These are phyloP conservation scores for Filobasidium floriforme DNA, from an alignment of 768 basidiomycete species.

Conservation along the genomic window DNA sequence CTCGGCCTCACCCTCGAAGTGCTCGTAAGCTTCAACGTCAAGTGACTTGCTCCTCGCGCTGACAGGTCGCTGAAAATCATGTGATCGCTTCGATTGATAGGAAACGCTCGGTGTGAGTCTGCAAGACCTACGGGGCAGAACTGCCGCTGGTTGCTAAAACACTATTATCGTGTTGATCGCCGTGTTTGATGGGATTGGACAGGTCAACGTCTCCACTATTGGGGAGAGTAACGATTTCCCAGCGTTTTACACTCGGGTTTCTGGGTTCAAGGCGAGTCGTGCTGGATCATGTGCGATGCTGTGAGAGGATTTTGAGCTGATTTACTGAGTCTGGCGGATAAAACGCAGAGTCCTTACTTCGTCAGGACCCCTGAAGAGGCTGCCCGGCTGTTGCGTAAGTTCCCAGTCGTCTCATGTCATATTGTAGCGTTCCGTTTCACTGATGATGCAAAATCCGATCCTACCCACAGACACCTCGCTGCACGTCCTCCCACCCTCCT, in stretches of 20 bases:
- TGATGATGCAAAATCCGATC: neutral
- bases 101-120: slow-evolving; percentile 97
- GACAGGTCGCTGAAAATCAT: neutral
- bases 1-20: slow-evolving; percentile 59
- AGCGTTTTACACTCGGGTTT: slow-evolving; percentile 80
- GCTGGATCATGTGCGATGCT: neutral
- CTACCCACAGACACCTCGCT: slow-evolving; percentile 56
- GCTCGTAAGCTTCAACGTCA: slow-evolving; percentile 34
- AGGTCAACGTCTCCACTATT: slow-evolving; percentile 78
- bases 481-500: slow-evolving; percentile 55
- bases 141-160: no score
- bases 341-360: slow-evolving; percentile 18
- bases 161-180: no score
- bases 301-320: neutral
- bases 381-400: slow-evolving; percentile 67
- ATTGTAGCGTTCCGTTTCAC: neutral
- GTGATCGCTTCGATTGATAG: slow-evolving; percentile 46
- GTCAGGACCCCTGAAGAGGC: slow-evolving; percentile 47
- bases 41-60: slow-evolving; percentile 46
- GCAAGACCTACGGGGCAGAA: no score
- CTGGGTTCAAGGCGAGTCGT: slow-evolving; percentile 63
- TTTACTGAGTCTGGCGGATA: neutral
- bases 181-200: no score
- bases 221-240: slow-evolving; percentile 73
- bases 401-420: slow-evolving; percentile 6